Conservation (phyloP, 2,329 filamentous ascomycete species). For the Knufia petricola region DNA sequence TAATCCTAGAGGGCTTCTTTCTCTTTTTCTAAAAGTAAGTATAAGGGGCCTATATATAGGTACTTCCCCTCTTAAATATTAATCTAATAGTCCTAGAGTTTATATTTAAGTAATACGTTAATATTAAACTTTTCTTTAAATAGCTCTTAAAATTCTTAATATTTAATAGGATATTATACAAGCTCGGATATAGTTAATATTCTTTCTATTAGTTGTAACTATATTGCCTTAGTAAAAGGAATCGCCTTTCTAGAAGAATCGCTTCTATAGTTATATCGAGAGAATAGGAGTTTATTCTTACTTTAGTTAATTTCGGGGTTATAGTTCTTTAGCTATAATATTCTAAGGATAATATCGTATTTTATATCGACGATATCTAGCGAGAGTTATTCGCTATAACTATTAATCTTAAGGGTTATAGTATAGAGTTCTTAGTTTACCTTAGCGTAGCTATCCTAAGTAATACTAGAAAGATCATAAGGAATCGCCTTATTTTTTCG, state of each 20-base stretch:
- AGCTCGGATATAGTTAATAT: not conserved
- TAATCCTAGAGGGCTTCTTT: not conserved
- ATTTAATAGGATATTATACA: not conserved
- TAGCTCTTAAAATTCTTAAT: not conserved
- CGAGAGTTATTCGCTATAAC: slow-evolving; percentile 1
- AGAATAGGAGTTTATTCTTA: not conserved
- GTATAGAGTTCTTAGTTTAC: not conserved
- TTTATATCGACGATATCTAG: slow-evolving; percentile 1
- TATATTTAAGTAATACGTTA: slow-evolving; percentile 7
- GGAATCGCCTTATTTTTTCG: not conserved
- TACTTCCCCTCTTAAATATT: not conserved
- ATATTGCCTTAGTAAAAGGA: not conserved
- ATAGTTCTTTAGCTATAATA: slow-evolving; percentile 6
- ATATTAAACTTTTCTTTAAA: not conserved
- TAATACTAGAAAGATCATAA: not conserved
- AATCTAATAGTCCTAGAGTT: slow-evolving; percentile 7
- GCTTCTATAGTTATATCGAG: not conserved
- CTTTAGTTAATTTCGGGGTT: not conserved
- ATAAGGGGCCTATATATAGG: not conserved
- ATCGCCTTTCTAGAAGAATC: not conserved
- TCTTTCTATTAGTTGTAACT: not conserved
- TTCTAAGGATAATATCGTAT: not conserved
- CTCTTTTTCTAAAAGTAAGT: not conserved
- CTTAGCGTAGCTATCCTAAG: not conserved
- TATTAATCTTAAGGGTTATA: not conserved